A percentile compares a stretch with the other conserved stretches of the same genome.
phyloP scores from a whole-genome alignment of 768 basidiomycete genomes.

The Leccinum rimulosum region DNA sequence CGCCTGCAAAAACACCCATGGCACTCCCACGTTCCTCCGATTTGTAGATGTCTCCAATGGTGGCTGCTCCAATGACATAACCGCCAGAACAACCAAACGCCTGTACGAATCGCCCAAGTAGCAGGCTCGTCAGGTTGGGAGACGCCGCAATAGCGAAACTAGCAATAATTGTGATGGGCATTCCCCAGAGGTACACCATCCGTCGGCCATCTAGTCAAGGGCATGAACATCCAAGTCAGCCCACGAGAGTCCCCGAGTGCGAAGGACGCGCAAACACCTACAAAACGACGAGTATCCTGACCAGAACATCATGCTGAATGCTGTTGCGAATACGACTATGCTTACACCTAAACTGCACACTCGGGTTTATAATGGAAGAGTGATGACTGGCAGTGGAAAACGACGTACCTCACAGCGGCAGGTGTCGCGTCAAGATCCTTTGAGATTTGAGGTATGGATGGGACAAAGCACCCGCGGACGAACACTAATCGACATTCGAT shows the following conservation, averaged over 20 bases:
- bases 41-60: conserved; percentile 65
- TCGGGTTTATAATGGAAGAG: conserved; percentile 46
- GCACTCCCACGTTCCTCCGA: conserved; percentile 60
- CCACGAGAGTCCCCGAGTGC: neutral
- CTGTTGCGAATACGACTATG: conserved; percentile 36
- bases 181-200: conserved; percentile 52
- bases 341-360: conserved; percentile 11
- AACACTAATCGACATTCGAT: conserved; percentile 46
- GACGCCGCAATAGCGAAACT: conserved; percentile 60
- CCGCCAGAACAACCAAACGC: conserved; percentile 61
- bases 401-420: conserved; percentile 50
- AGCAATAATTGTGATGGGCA: conserved; percentile 58
- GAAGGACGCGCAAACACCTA: conserved; percentile 21
- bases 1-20: conserved; percentile 57
- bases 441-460: conserved; percentile 72
- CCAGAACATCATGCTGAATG: conserved; percentile 50
- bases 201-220: conserved; percentile 57
- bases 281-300: conserved; percentile 52
- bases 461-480: conserved; percentile 66
- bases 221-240: neutral
- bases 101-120: conserved; percentile 65
- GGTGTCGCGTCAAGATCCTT: conserved; percentile 58
- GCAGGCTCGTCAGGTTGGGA: conserved; percentile 39
- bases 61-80: conserved; percentile 54
- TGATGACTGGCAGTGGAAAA: neutral